Evolutionary conservation across 306 rosid genomes (phyloP), one percentile per base, ranked within the genome.

Genomic region (Gastrolobium villosum): DNA sequence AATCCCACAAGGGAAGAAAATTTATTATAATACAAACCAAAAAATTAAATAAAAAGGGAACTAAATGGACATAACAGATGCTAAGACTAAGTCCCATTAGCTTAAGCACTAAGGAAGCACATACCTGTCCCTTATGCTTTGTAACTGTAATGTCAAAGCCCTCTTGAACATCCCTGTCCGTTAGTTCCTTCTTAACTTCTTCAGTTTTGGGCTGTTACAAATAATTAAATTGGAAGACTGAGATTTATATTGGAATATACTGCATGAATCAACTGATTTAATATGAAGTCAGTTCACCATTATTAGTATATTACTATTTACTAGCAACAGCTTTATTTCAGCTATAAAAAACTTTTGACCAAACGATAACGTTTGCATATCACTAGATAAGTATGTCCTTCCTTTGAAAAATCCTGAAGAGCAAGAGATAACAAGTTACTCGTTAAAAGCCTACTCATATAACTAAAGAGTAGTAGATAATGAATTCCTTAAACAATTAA

Each of bases 41-140:
- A 54, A 15, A 73, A 73, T 41, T 68, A 44, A 74, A 81, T 9
- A 36, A 45, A 7, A 57, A 75, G 55, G 56, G n/a, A 44, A 57
- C 20, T 35, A 41, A 56, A 30, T 71, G 57, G 70, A 26, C 35
- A 44, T 59, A 11, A 63, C 36, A 62, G 7, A 63, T 67, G 41
- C 81, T 10, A 43, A 43, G 66, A 57, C 6, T 79, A 56, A 64
- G 41, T 76, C 48, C n/a, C 74, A 77, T 81, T 40, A 71, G 50
- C 76, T 43, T 72, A 30, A 50, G 40, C 65, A 39, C 46, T n/a
- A 59, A 69, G 70, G 72, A 76, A 76, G 56, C 64, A 60, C 70
- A 49, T 75, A 76, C 98, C 95, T 92, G 93, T 31, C 98, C 98
- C 82, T 69, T 92, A 78, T 94, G 98, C 88, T 90, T 94, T 49